Conservation (phyloP, 208 protist genomes). For the Strigomonas oncopelti region DNA sequence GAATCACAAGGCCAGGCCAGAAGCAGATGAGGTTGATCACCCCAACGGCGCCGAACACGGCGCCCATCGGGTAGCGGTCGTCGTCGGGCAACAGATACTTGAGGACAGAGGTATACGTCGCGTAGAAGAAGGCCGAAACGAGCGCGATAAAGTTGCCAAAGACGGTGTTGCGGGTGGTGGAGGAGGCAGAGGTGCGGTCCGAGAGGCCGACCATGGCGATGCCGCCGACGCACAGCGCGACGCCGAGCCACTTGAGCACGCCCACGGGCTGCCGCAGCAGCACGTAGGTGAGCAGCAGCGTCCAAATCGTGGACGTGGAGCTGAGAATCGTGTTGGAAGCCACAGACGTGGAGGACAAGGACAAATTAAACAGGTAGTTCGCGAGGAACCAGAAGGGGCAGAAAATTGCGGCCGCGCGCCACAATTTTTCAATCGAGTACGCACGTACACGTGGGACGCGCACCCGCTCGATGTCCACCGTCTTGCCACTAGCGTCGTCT, state of each 20-base stretch:
- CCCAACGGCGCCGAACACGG: conserved; percentile 87
- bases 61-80: conserved; percentile 77
- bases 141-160: conserved; percentile 70
- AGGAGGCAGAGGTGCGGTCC: conserved; percentile 25
- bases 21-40: conserved; percentile 67
- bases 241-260: conserved; percentile 44
- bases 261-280: conserved; percentile 59
- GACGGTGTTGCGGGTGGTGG: conserved; percentile 21
- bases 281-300: conserved; percentile 70
- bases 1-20: conserved; percentile 69
- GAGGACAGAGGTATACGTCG: conserved; percentile 83
- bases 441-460: conserved; percentile 37
- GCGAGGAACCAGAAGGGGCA: conserved; percentile 88
- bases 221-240: conserved; percentile 65
- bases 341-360: conserved; percentile 81
- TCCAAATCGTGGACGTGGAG: conserved; percentile 84
- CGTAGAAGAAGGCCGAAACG: conserved; percentile 85
- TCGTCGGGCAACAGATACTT: conserved; percentile 80
- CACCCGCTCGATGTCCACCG: conserved; percentile 17
- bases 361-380: conserved; percentile 90
- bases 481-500: conserved; percentile 16
- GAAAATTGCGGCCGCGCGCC: conserved; percentile 68
- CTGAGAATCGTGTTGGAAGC: conserved; percentile 87
- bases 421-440: conserved; percentile 72
- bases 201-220: conserved; percentile 64